Evolutionary conservation across 108 stramenopile genomes (phyloP), one percentile per base, ranked within the genome.

Genomic region (Pseudonitzschia multistriata): DNA sequence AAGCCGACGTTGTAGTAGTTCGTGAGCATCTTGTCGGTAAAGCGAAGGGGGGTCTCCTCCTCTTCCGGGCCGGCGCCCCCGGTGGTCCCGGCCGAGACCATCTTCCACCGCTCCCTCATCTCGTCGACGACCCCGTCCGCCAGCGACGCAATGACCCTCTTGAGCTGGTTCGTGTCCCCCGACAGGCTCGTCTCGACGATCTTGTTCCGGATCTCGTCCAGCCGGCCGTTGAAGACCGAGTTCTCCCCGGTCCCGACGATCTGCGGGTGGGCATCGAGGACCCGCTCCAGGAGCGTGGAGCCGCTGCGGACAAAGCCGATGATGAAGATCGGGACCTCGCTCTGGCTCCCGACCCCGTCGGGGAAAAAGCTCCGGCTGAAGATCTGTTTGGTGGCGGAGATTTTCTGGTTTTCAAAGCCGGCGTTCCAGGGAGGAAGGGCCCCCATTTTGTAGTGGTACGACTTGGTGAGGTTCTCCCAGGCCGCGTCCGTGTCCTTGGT

Each of bases 1-100:
- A 96, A 96, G 6, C 92, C 92, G 30, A 96, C 78, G 68, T 93
- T 81, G 72, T 76, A 77, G 45, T 81, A 81, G 68, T 96, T 96
- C 49, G 86, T 91, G 33, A 96, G 76, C 94, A 96, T 96, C 54
- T 96, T 96, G 55, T 96, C 94, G 47, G 85, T 85, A 61, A 91
- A 88, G 37, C 88, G 85, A 3, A 30, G 24, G 66, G 92, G 63
- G 61, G 21, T 25, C 24, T 2, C 8, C 24, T 52, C 22, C 22
- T 25, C 50, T 7, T 52, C 50, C 5, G 42, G 57, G 19, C 47
- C 33, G 10, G 39, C 60, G 34, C 54, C 61, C 13, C 59, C n/a
- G 67, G 3, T 77, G 64, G 31, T 49, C 71, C 68, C 81, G 5
- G 76, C 66, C 6, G 77, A 71, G 35, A 89, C 72, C 34, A 77